These are phyloP conservation scores for Micractinium sp. DNA, from an alignment of 139 green algal species.

Conservation along the genomic window DNA sequence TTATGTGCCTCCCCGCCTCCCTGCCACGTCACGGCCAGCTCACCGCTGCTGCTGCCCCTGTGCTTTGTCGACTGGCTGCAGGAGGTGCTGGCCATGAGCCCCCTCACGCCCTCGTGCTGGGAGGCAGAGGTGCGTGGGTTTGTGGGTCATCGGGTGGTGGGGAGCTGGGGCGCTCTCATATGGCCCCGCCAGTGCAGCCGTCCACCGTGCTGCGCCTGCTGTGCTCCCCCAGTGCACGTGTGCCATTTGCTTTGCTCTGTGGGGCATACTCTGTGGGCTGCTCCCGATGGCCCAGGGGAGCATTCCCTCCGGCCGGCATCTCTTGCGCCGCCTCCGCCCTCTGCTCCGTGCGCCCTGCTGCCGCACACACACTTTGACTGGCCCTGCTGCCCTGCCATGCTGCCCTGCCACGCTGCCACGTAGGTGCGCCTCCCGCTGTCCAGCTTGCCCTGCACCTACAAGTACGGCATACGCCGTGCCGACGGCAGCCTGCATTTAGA, in stretches of 20 bases:
- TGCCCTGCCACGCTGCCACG: neutral
- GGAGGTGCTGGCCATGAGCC: conserved; percentile 64
- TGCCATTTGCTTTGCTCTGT: too few relatives aligned
- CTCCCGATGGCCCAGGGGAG: too few relatives aligned
- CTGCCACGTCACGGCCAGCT: neutral
- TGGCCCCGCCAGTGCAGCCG: neutral
- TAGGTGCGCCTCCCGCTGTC: conserved; percentile 63
- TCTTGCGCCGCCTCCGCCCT: too few relatives aligned
- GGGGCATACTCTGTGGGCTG: too few relatives aligned
- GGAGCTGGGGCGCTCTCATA: neutral
- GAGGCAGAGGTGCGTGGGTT: neutral
- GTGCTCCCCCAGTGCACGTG: neutral
- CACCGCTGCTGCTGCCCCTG: neutral
- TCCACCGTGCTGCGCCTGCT: too few relatives aligned
- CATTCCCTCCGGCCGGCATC: too few relatives aligned
- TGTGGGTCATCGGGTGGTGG: too few relatives aligned
- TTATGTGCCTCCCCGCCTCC: neutral
- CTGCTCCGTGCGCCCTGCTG: too few relatives aligned
- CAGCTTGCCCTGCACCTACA: conserved; percentile 87
- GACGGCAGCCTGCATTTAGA: conserved; percentile 40
- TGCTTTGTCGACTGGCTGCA: too few relatives aligned
- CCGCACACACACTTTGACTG: too few relatives aligned
- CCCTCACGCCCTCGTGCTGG: conserved; percentile 35
- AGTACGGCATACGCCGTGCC: conserved; percentile 72
- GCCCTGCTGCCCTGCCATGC: too few relatives aligned